A percentile compares a stretch with the other conserved stretches of the same genome.
These are phyloP conservation scores for Trichoderma aggressivum DNA, from an alignment of 2,329 filamentous ascomycete genomes.

Conservation along the genomic window DNA sequence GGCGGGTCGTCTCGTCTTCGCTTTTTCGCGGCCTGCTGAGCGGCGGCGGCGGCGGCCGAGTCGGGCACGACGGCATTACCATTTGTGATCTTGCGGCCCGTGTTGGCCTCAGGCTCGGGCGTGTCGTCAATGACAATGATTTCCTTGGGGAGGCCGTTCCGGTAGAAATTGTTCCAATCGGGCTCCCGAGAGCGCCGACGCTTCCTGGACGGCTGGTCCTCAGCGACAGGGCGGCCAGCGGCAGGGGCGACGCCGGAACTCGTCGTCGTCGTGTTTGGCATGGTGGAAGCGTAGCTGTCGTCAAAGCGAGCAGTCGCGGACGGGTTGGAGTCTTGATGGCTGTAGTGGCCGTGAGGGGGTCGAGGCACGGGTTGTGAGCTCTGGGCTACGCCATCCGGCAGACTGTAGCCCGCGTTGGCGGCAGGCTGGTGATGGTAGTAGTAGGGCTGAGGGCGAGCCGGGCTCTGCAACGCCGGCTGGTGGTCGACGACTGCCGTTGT, in stretches of 20 bases:
- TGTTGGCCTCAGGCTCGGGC: constrained; percentile 52
- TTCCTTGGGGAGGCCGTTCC: constrained; percentile 78
- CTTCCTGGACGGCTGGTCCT: constrained; percentile 41
- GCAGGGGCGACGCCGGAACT: constrained; percentile 26
- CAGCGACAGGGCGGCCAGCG: constrained; percentile 23
- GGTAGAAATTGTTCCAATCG: constrained; percentile 78
- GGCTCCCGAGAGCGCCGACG: constrained; percentile 60
- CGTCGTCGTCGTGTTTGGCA: constrained; percentile 21
- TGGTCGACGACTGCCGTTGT: background rate
- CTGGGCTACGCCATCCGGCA: constrained; percentile 34
- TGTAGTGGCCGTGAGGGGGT: constrained; percentile 30
- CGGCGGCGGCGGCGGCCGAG: constrained; percentile 3
- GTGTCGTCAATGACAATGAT: constrained; percentile 81
- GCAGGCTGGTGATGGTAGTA: constrained; percentile 29
- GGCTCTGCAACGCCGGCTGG: constrained; percentile 24
- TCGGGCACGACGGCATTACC: constrained; percentile 28
- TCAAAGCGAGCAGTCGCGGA: constrained; percentile 27
- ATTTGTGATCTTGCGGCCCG: constrained; percentile 39
- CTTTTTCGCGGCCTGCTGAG: constrained; percentile 65
- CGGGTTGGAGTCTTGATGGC: constrained; percentile 24
- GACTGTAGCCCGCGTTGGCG: constrained; percentile 29
- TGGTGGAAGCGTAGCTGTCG: constrained; percentile 24
- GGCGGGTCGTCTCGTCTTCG: constrained; percentile 65
- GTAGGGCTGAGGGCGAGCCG: constrained; percentile 27
- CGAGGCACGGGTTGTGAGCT: constrained; percentile 32